A percentile compares a stretch with the other conserved stretches of the same genome.
phyloP scores from a whole-genome alignment of 768 basidiomycete genomes.

The Tephrocybe sp. region DNA sequence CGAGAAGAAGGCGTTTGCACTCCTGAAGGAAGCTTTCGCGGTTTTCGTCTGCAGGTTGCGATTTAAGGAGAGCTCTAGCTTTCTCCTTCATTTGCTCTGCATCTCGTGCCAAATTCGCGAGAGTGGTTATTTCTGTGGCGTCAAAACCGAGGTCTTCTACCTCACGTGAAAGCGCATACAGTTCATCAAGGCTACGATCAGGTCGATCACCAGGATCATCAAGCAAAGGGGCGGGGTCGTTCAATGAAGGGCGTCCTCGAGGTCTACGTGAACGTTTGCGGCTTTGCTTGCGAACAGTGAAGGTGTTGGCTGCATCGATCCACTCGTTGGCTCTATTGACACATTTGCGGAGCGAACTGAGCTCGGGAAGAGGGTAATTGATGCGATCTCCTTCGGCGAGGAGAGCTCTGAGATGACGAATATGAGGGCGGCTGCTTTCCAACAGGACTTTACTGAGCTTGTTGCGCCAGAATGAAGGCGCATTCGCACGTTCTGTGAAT shows the following conservation, averaged over 20 bases:
- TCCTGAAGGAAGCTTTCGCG: conserved; percentile 61
- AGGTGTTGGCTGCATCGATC: conserved; percentile 82
- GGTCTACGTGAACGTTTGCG: conserved; percentile 73
- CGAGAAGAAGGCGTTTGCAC: conserved; percentile 68
- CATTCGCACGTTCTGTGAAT: conserved; percentile 68
- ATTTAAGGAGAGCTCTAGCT: conserved; percentile 51
- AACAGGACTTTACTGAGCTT: conserved; percentile 67
- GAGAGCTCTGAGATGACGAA: conserved; percentile 79
- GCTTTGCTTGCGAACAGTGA: conserved; percentile 77
- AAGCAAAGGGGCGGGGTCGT: conserved; percentile 32
- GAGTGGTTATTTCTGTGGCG: conserved; percentile 64
- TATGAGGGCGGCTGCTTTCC: conserved; percentile 68
- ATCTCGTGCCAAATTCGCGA: conserved; percentile 54
- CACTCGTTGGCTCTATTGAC: conserved; percentile 82
- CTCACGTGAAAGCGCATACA: conserved; percentile 67
- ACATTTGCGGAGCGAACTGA: conserved; percentile 71
- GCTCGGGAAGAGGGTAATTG: conserved; percentile 69
- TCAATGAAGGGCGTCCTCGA: conserved; percentile 50
- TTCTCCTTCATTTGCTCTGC: conserved; percentile 65
- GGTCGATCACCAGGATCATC: conserved; percentile 68
- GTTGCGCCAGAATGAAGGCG: conserved; percentile 74
- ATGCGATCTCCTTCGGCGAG: conserved; percentile 89
- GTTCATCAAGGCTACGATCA: conserved; percentile 69
- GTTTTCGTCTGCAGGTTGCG: conserved; percentile 40
- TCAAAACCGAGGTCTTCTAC: conserved; percentile 85